A percentile compares a stretch with the other conserved stretches of the same genome.
These are phyloP conservation scores for Cyclocybe aegerita DNA, from an alignment of 768 basidiomycete genomes.

Conservation along the genomic window DNA sequence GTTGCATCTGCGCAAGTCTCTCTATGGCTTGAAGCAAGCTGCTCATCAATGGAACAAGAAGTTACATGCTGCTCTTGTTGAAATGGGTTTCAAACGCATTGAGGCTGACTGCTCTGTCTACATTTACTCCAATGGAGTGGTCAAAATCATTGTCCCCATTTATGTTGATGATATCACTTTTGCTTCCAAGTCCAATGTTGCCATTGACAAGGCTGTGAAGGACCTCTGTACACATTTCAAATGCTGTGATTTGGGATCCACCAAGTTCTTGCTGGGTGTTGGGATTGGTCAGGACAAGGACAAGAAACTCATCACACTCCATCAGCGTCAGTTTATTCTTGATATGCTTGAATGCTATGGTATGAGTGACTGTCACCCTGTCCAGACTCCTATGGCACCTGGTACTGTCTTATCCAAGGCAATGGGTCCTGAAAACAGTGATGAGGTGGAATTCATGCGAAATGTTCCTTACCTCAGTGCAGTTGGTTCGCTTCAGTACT, in stretches of 20 bases:
- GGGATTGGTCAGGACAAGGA: conserved; percentile 22
- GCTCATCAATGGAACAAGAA: conserved; percentile 35
- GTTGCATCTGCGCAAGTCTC: conserved; percentile 26
- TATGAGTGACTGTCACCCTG: conserved; percentile 16
- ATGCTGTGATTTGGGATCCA: conserved; percentile 12
- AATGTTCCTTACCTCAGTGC: conserved; percentile 1
- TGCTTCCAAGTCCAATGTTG: background rate
- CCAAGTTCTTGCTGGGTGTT: too few relatives aligned
- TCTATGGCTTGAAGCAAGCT: conserved; percentile 46
- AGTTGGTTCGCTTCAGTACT: background rate
- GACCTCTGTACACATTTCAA: conserved; percentile 14
- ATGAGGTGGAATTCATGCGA: too few relatives aligned
- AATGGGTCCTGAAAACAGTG: background rate
- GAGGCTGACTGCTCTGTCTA: conserved; percentile 23
- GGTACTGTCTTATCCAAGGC: conserved; percentile 6
- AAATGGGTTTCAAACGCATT: conserved; percentile 22
- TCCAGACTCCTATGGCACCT: conserved; percentile 21
- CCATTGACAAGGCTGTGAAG: conserved; percentile 3
- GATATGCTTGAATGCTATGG: conserved; percentile 17
- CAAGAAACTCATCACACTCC: conserved; percentile 19
- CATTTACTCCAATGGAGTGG: conserved; percentile 14
- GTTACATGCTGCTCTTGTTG: conserved; percentile 19
- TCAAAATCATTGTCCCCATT: conserved; percentile 23
- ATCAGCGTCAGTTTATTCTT: conserved; percentile 23
- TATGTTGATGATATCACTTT: conserved; percentile 30